Base-by-base conservation (phyloP, 768 basidiomycete genomes). In the Kwoniella newhampshirensis region DNA sequence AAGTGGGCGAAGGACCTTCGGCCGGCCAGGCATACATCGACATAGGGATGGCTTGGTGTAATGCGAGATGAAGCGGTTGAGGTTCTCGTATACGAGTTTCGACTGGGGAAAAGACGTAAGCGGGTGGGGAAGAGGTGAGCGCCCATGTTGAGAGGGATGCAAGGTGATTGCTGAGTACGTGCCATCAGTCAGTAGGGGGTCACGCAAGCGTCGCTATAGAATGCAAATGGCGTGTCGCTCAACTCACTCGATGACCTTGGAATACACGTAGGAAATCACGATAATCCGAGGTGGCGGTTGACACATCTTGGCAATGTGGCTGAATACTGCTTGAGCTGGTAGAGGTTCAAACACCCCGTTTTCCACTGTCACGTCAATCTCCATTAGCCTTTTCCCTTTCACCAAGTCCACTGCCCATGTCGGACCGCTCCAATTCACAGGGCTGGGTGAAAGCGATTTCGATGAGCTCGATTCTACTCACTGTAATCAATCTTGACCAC, bases 401-500 rank as follows among this genome's bases (percentile, higher is more conserved):
- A n/a, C n/a, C n/a, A n/a, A n/a, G n/a, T n/a, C n/a, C n/a, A n/a
- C n/a, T n/a, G n/a, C n/a, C n/a, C n/a, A n/a, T n/a, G n/a, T n/a
- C n/a, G n/a, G n/a, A n/a, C n/a, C n/a, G n/a, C n/a, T n/a, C n/a
- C n/a, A n/a, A n/a, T n/a, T n/a, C n/a, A n/a, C n/a, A n/a, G n/a
- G n/a, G n/a, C n/a, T n/a, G n/a, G n/a, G n/a, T n/a, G n/a, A n/a
- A n/a, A n/a, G n/a, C n/a, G n/a, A n/a, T n/a, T n/a, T n/a, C n/a
- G n/a, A n/a, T n/a, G n/a, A n/a, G n/a, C n/a, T n/a, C n/a, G n/a
- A n/a, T n/a, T n/a, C n/a, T 36, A 68, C 75, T 63, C 57, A 76
- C 75, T 49, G 52, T 73, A 71, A 50, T 76, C 75, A 35, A 76
- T 60, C 54, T 74, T 74, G 30, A 76, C 40, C 3, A 76, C 71